A percentile compares a stretch with the other conserved stretches of the same genome.
phyloP scores from a whole-genome alignment of 352 stramenopile genomes.

The Globisporangium splendens region DNA sequence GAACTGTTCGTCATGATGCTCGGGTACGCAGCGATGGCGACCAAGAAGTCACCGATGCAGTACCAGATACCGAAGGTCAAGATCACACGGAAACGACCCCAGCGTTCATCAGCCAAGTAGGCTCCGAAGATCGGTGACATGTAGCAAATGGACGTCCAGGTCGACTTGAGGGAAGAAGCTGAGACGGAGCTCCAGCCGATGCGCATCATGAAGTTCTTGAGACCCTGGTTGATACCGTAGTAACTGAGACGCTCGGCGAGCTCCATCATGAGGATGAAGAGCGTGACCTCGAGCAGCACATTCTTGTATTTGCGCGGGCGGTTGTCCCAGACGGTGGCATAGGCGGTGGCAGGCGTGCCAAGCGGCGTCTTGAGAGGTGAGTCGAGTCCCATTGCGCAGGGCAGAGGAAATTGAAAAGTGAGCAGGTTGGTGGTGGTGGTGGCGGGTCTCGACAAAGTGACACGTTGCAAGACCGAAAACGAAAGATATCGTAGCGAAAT shows the following conservation, averaged over 20 bases:
- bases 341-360: constrained; percentile 1
- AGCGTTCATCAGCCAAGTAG: constrained; percentile 59
- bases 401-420: no score
- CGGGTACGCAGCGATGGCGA: constrained; percentile 53
- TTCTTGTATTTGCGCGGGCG: constrained; percentile 16
- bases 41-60: constrained; percentile 54
- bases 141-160: constrained; percentile 55
- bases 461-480: no score
- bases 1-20: constrained; percentile 36
- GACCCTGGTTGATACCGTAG: no score
- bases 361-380: constrained; percentile 7
- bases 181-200: constrained; percentile 59
- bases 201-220: constrained; percentile 65
- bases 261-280: constrained; percentile 61
- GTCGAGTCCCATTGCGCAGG: no score
- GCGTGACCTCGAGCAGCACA: constrained; percentile 56
- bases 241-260: constrained; percentile 56
- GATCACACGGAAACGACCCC: constrained; percentile 58
- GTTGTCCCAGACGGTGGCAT: not conserved
- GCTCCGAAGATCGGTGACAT: constrained; percentile 35
- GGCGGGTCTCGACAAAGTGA: no score
- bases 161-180: constrained; percentile 56
- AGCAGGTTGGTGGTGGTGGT: no score
- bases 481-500: no score
- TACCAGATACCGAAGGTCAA: constrained; percentile 60